Base-by-base conservation (phyloP, 2,329 filamentous ascomycete species). In the Gliomastix tumulicola region DNA sequence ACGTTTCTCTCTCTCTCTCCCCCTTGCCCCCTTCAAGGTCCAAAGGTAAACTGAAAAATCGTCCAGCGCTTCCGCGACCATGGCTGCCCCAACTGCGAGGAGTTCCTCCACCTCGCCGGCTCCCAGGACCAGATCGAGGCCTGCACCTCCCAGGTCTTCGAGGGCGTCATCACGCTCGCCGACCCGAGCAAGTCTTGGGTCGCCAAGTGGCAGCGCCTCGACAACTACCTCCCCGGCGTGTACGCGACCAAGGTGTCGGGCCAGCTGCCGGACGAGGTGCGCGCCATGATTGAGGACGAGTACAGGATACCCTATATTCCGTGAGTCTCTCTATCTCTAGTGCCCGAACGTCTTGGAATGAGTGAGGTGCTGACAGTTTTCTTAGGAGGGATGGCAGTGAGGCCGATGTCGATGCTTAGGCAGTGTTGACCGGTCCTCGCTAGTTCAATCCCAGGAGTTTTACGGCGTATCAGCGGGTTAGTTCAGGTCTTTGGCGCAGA, bases 201-300 rank as follows among this genome's bases (percentile, higher is more conserved):
- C 34, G 89, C 90, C n/a, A 86, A 87, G 56, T 97, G 89, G 84
- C 88, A 97, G 70, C 78, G 92, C 8, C 66, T 98, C 41, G 87
- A 96, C 57, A 79, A 78, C 38, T 97, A 94, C 59, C 83, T 92
- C 36, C 76, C 79, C 13, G 92, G 92, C 37, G 81, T 94, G 40
- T 98, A 98, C 65, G 92, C 92, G 15, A 85, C 88, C 38, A 96
- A 97, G 66, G 92, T 98, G 18, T 88, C 84, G 21, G 92, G 92
- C 15, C 79, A 86, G 55, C 61, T 84, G 41, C 79, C 80, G 6
- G 79, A 83, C 45, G 80, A 84, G 43, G 69, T 84, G 28, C 63
- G 76, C 32, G 65, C 68, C 17, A 65, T 68, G 31, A 63, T 84
- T 39, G 74, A 81, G 53, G 76, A 82, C 39, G 77, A 82, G 52